Evolutionary conservation across 2,329 filamentous ascomycete genomes (phyloP).

Genomic region (Fusarium sp.): DNA sequence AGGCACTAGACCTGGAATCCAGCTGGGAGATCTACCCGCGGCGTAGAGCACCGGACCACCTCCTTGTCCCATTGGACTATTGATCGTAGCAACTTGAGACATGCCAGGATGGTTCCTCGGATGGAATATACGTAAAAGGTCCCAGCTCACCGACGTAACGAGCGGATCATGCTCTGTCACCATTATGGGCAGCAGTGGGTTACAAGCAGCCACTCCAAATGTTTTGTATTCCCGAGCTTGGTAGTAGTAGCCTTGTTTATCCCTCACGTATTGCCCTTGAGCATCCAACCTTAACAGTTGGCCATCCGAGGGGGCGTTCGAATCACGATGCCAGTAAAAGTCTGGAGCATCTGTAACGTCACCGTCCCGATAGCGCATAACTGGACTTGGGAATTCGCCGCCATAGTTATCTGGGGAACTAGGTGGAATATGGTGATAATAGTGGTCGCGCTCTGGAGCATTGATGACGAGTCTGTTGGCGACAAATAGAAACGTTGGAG

Average conservation of each 20-base stretch:
- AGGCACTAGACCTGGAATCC: constrained; percentile 55
- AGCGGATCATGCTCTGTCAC: constrained; percentile 42
- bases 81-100: constrained; percentile 45
- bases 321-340: constrained; percentile 39
- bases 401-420: constrained; percentile 35
- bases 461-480: constrained; percentile 51
- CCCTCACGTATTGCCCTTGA: neutral
- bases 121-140: constrained; percentile 48
- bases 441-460: constrained; percentile 4
- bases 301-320: neutral
- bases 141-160: constrained; percentile 35
- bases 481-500: constrained; percentile 53
- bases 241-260: neutral
- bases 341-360: constrained; percentile 39
- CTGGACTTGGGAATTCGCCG: constrained; percentile 45
- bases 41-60: constrained; percentile 44
- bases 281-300: neutral
- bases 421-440: constrained; percentile 50
- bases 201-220: constrained; percentile 52
- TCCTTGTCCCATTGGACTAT: constrained; percentile 27
- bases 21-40: constrained; percentile 49
- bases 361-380: constrained; percentile 53
- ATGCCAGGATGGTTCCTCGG: constrained; percentile 36
- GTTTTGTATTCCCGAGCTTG: constrained; percentile 36
- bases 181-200: constrained; percentile 52